phyloP scores from a whole-genome alignment of 1,139 yeast genomes.

The Debaryomyces sp. region DNA sequence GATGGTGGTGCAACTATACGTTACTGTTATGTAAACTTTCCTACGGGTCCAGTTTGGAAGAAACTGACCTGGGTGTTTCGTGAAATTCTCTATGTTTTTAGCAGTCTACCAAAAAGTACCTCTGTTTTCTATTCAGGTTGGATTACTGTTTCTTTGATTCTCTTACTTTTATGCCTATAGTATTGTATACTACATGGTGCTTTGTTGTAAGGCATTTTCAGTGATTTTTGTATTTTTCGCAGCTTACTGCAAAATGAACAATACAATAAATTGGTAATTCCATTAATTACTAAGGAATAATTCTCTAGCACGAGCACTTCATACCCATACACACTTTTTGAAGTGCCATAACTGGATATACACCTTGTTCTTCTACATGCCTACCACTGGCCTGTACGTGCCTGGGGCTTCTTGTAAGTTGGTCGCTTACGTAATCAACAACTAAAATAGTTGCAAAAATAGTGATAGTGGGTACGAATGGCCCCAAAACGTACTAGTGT shows the following conservation, averaged over 20 bases:
- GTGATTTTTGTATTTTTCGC: no score
- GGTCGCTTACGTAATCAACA: not conserved
- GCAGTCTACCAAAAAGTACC: not conserved
- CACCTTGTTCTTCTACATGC: no score
- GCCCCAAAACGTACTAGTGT: not conserved
- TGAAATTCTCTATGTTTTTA: not conserved
- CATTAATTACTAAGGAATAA: no score
- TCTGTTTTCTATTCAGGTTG: not conserved
- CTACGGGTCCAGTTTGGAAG: no score
- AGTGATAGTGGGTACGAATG: not conserved
- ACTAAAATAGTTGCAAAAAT: not conserved
- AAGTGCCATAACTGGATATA: no score
- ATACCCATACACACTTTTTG: no score
- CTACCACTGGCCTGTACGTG: no score
- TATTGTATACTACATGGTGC: no score
- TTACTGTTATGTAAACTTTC: not conserved
- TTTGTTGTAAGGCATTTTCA: not conserved
- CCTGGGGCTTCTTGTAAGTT: not conserved
- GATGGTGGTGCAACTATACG: not conserved
- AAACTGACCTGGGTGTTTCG: not conserved
- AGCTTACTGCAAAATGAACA: no score
- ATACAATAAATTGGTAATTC: no score
- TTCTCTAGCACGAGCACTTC: no score
- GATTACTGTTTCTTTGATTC: not conserved
- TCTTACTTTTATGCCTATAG: not conserved